phyloP scores from a whole-genome alignment of 1,139 yeast species.

The Geotrichum europaeum region DNA sequence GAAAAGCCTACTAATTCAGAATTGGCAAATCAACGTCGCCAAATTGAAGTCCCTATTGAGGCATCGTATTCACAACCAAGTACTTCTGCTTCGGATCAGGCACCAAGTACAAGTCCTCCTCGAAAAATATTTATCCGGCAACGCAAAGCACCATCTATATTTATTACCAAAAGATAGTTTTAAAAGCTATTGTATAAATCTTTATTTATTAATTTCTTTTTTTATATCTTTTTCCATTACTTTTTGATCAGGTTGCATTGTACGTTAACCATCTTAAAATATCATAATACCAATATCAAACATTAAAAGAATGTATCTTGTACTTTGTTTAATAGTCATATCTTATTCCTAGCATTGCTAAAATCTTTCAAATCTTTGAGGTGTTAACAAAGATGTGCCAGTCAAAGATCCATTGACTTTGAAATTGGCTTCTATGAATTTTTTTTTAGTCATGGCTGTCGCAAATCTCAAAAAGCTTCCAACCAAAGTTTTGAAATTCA shows the following conservation, averaged over 20 bases:
- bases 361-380: too few relatives aligned
- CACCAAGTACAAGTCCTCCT: neutral
- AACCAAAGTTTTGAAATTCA: too few relatives aligned
- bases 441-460: too few relatives aligned
- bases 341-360: too few relatives aligned
- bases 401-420: too few relatives aligned
- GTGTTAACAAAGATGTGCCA: too few relatives aligned
- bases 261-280: neutral
- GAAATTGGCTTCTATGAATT: too few relatives aligned
- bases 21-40: neutral
- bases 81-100: neutral
- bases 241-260: neutral
- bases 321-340: too few relatives aligned
- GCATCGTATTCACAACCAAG: neutral
- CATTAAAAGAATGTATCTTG: too few relatives aligned
- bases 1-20: neutral
- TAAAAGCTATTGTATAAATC: neutral
- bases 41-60: neutral
- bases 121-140: neutral
- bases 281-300: too few relatives aligned
- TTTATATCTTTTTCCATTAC: neutral
- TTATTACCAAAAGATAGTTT: slow-evolving; percentile 7
- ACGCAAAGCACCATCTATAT: slow-evolving; percentile 13
- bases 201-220: neutral
- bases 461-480: too few relatives aligned